Evolutionary conservation across 176 grass and related monocot species (phyloP).

Genomic region (Poa pratensis): DNA sequence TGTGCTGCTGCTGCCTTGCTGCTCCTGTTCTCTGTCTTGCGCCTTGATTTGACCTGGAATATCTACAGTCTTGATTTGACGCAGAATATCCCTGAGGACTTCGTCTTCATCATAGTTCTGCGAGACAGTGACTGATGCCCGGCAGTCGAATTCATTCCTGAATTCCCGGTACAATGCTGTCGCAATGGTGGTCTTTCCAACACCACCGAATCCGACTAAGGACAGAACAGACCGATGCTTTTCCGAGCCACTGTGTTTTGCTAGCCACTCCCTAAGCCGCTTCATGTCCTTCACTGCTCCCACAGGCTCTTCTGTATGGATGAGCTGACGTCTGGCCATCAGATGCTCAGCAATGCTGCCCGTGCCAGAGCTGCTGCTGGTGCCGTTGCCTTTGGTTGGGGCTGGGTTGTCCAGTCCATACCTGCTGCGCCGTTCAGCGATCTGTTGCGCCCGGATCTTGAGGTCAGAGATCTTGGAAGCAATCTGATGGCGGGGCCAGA

Average conservation of each 20-base stretch:
- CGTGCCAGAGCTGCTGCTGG: not conserved
- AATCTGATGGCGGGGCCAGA: not conserved
- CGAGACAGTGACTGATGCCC: not conserved
- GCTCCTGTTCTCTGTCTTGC: not conserved
- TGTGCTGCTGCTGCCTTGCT: not conserved
- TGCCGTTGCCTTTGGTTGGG: not conserved
- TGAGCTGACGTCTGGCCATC: not conserved
- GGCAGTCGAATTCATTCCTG: not conserved
- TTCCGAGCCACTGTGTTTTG: no score
- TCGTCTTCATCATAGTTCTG: not conserved
- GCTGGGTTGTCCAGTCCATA: not conserved
- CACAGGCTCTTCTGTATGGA: not conserved
- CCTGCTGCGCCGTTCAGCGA: not conserved
- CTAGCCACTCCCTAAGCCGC: not conserved
- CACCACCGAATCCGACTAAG: not conserved
- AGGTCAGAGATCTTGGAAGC: not conserved
- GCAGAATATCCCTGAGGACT: not conserved
- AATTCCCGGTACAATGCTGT: not conserved
- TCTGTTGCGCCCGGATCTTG: not conserved
- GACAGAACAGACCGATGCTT: not conserved
- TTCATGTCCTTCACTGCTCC: not conserved
- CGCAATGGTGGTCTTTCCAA: not conserved
- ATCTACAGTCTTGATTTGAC: not conserved
- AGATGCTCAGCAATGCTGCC: conserved; percentile 1
- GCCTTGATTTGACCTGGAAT: not conserved